Evolutionary conservation across 2,329 filamentous ascomycete species (phyloP).

Genomic region (Capronia epimyces): DNA sequence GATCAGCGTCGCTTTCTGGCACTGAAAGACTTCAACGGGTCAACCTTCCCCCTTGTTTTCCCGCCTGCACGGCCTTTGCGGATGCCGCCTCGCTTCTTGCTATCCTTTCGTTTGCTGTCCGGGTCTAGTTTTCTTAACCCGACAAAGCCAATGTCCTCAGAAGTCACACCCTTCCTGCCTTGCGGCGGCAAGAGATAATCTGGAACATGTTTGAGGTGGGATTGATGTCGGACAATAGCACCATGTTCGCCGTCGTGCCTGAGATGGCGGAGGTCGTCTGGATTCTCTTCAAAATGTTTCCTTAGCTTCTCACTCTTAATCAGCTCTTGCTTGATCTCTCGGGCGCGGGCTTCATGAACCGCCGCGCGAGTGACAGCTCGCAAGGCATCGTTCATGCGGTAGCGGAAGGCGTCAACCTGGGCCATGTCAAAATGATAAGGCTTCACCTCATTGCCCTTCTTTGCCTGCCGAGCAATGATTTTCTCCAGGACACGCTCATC

Average conservation of each 20-base stretch:
- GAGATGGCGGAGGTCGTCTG: conserved; percentile 76
- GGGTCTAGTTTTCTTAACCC: conserved; percentile 50
- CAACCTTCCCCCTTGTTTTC: conserved; percentile 57
- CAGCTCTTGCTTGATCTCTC: conserved; percentile 82
- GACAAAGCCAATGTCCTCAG: conserved; percentile 69
- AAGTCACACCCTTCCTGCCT: conserved; percentile 62
- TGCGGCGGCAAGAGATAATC: conserved; percentile 83
- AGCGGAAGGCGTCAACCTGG: conserved; percentile 88
- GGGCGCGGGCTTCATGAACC: conserved; percentile 79
- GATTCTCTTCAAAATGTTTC: conserved; percentile 95
- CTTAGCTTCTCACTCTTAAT: conserved; percentile 92
- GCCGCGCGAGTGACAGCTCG: conserved; percentile 84
- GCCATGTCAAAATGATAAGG: conserved; percentile 93
- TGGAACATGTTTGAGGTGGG: conserved; percentile 88
- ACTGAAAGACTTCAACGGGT: conserved; percentile 88
- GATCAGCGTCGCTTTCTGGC: conserved; percentile 39
- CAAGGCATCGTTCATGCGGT: conserved; percentile 88
- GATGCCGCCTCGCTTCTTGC: conserved; percentile 36
- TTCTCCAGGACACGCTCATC: conserved; percentile 80
- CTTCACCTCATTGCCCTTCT: conserved; percentile 73
- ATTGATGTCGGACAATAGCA: conserved; percentile 68
- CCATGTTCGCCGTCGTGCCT: conserved; percentile 79
- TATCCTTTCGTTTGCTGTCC: conserved; percentile 46
- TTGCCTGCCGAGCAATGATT: conserved; percentile 71
- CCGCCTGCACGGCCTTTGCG: conserved; percentile 43